These are phyloP conservation scores for Crassisporium funariophilum DNA, from an alignment of 768 basidiomycete species.

Conservation along the genomic window DNA sequence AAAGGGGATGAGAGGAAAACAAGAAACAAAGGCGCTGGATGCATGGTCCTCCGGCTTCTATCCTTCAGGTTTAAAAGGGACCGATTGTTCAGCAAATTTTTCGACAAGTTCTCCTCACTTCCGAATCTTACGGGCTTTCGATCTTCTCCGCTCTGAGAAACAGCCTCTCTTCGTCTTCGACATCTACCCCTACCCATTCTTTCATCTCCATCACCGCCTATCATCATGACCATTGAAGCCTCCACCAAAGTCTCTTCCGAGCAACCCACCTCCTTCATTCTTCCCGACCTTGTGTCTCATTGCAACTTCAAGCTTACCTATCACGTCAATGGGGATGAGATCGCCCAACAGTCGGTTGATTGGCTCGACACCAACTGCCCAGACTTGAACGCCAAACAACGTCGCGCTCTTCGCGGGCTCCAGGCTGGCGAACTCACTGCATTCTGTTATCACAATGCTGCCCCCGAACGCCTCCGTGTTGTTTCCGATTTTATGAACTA, in stretches of 20 bases:
- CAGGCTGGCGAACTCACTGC: conserved; percentile 70
- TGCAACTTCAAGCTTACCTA: conserved; percentile 49
- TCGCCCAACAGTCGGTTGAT: conserved; percentile 47
- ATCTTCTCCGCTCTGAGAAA: too few species aligned
- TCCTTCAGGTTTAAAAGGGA: too few species aligned
- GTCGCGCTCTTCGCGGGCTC: conserved; percentile 53
- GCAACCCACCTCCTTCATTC: conserved; percentile 41
- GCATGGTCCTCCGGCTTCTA: too few species aligned
- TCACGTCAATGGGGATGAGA: conserved; percentile 45
- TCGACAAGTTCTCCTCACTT: too few species aligned
- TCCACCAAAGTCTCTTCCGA: conserved; percentile 1
- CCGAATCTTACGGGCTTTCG: too few species aligned
- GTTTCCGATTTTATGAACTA: conserved; percentile 72
- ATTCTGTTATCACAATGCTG: conserved; percentile 59
- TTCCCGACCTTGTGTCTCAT: conserved; percentile 57
- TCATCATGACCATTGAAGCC: conserved; percentile 7
- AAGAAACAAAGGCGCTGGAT: too few species aligned
- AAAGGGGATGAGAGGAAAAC: too few species aligned
- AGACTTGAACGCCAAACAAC: conserved; percentile 44
- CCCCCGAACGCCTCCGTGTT: conserved; percentile 60
- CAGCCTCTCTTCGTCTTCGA: too few species aligned
- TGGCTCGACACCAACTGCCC: conserved; percentile 55
- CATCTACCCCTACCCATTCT: conserved; percentile 7
- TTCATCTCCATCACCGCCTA: conserved; percentile 3
- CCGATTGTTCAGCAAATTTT: too few species aligned